Evolutionary conservation across 345 rosid genomes (phyloP).

Genomic region (Gossypium thurberi): DNA sequence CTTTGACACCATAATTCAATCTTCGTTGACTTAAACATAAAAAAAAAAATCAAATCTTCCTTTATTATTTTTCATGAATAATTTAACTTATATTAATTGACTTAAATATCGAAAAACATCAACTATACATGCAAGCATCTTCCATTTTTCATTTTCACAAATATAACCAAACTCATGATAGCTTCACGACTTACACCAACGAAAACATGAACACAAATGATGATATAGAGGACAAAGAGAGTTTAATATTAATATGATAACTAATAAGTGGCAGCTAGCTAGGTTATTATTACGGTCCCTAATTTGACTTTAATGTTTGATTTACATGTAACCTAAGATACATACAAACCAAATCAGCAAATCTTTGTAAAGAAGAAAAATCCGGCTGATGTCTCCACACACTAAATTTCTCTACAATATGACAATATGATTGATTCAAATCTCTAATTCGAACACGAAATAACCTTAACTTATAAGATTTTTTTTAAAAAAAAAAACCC

Average conservation of each 20-base stretch:
- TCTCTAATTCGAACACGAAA: not conserved
- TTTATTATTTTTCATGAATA: too few species aligned
- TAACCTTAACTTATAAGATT: slow-evolving; percentile 20
- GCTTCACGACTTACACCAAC: not conserved
- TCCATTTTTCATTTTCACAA: not conserved
- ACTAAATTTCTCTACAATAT: too few species aligned
- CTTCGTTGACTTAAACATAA: too few species aligned
- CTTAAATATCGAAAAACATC: too few species aligned
- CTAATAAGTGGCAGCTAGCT: not conserved
- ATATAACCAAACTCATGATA: not conserved
- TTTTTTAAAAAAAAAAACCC: not conserved
- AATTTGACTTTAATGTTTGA: not conserved
- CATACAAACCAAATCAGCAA: slow-evolving; percentile 32
- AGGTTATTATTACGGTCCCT: not conserved
- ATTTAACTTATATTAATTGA: too few species aligned
- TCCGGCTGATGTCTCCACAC: slow-evolving; percentile 27
- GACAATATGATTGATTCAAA: not conserved
- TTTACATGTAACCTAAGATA: slow-evolving; percentile 20
- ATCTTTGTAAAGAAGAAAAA: slow-evolving; percentile 20
- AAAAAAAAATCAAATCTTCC: too few species aligned
- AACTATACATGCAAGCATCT: not conserved
- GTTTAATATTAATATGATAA: not conserved
- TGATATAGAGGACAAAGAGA: not conserved
- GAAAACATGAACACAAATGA: not conserved
- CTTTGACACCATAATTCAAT: too few species aligned